These are phyloP conservation scores for Lactarius indigo DNA, from an alignment of 768 basidiomycete species.

Conservation along the genomic window DNA sequence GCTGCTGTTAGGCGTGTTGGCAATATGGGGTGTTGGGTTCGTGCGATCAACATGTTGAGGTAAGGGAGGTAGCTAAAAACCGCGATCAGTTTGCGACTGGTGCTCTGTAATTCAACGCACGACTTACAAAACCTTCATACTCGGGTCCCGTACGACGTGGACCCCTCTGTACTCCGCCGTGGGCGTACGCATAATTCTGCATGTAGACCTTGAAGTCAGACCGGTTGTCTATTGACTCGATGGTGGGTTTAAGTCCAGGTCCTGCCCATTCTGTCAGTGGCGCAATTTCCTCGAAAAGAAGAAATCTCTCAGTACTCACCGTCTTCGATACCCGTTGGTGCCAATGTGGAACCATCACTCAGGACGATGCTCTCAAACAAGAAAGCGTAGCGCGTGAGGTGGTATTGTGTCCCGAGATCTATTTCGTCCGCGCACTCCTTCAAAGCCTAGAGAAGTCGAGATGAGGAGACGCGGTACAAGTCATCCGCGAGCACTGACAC, in stretches of 20 bases:
- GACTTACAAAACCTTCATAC: conserved; percentile 92
- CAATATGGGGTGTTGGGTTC: conserved; percentile 54
- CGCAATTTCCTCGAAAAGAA: neutral
- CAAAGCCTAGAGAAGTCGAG: conserved; percentile 51
- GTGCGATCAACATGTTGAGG: conserved; percentile 40
- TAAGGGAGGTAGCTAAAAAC: conserved; percentile 22
- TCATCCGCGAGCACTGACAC: conserved; percentile 57
- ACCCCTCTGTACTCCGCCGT: conserved; percentile 62
- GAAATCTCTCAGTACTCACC: conserved; percentile 37
- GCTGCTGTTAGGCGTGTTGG: conserved; percentile 32
- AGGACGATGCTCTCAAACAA: conserved; percentile 88
- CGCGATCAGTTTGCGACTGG: neutral
- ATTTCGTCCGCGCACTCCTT: conserved; percentile 97
- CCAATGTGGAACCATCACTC: conserved; percentile 81
- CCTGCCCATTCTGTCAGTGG: conserved; percentile 34
- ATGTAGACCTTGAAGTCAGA: conserved; percentile 95
- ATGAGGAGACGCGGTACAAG: neutral
- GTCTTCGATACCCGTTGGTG: conserved; percentile 61
- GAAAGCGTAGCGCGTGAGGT: conserved; percentile 91
- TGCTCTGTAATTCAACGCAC: conserved; percentile 13
- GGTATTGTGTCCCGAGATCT: conserved; percentile 97
- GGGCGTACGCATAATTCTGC: conserved; percentile 95
- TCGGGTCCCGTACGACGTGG: conserved; percentile 84
- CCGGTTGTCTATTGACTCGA: conserved; percentile 91
- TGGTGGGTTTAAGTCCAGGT: conserved; percentile 77